A percentile compares a stretch with the other conserved stretches of the same genome.
These are phyloP conservation scores for Tulasnella sp. DNA, from an alignment of 768 basidiomycete species.

Conservation along the genomic window DNA sequence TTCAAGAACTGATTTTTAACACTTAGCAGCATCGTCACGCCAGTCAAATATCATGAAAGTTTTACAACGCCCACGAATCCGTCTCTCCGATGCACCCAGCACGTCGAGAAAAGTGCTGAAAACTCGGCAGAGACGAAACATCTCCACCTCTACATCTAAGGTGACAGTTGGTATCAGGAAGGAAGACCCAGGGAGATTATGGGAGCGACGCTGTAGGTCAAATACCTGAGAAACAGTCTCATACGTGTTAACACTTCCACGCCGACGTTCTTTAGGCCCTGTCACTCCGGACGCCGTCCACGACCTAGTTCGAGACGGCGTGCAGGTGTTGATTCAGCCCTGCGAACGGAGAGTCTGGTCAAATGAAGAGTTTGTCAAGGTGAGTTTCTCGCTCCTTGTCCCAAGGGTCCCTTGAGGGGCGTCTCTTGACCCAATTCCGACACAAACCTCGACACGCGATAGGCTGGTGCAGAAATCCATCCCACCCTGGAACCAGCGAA, in stretches of 20 bases:
- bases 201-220: constrained; percentile 67
- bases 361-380: constrained; percentile 65
- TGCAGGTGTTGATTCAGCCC: constrained; percentile 72
- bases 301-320: constrained; percentile 59
- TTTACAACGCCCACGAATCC: not conserved
- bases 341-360: constrained; percentile 77
- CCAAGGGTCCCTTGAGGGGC: not conserved
- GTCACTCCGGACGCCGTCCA: constrained; percentile 76
- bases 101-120: not conserved
- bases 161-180: constrained; percentile 60
- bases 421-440: not conserved
- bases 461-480: constrained; percentile 79
- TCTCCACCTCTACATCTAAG: constrained; percentile 2
- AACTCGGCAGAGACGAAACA: not conserved
- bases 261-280: constrained; percentile 50
- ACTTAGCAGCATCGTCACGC: not conserved
- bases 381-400: constrained; percentile 44
- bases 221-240: not conserved
- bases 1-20: not conserved
- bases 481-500: constrained; percentile 64
- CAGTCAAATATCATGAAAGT: not conserved
- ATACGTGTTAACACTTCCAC: not conserved
- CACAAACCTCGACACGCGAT: not conserved
- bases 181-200: constrained; percentile 78
- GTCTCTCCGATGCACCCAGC: not conserved